Evolutionary conservation across 2,329 filamentous ascomycete species (phyloP).

Genomic region (Cladosporium sp.): DNA sequence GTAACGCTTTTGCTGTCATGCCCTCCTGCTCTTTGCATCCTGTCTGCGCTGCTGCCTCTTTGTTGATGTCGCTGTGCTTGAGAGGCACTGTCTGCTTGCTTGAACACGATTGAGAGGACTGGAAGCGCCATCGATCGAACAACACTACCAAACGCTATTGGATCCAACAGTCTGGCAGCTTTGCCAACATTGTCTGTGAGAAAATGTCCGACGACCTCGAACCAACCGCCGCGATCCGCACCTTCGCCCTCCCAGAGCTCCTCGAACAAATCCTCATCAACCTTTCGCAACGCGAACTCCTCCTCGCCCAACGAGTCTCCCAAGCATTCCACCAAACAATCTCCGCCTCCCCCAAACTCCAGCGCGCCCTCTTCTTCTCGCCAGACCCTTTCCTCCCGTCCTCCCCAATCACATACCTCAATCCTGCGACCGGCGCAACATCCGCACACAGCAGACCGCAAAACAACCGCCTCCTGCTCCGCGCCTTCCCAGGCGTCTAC

Average conservation of each 20-base stretch:
- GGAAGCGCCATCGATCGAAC: not conserved
- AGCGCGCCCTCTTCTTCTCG: conserved; percentile 37
- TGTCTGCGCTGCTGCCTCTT: not conserved
- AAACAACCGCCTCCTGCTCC: conserved; percentile 38
- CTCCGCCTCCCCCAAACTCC: conserved; percentile 31
- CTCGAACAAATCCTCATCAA: conserved; percentile 40
- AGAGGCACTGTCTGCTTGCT: not conserved
- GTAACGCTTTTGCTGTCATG: not conserved
- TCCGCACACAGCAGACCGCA: conserved; percentile 32
- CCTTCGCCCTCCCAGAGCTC: conserved; percentile 40
- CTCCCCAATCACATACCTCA: conserved; percentile 17
- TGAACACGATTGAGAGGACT: not conserved
- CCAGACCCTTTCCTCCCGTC: conserved; percentile 24
- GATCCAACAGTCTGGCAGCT: not conserved
- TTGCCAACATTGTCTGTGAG: not conserved
- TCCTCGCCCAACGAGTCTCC: conserved; percentile 36
- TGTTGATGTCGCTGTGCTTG: not conserved
- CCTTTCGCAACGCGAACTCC: conserved; percentile 35
- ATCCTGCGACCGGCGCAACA: conserved; percentile 7
- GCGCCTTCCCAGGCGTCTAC: conserved; percentile 36
- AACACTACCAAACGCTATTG: not conserved
- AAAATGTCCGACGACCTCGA: not conserved
- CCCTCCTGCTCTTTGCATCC: not conserved
- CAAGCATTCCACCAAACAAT: conserved; percentile 33
- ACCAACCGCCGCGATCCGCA: conserved; percentile 2